These are phyloP conservation scores for Oryza australiensis DNA, from an alignment of 176 grass and related monocot genomes.

Conservation along the genomic window DNA sequence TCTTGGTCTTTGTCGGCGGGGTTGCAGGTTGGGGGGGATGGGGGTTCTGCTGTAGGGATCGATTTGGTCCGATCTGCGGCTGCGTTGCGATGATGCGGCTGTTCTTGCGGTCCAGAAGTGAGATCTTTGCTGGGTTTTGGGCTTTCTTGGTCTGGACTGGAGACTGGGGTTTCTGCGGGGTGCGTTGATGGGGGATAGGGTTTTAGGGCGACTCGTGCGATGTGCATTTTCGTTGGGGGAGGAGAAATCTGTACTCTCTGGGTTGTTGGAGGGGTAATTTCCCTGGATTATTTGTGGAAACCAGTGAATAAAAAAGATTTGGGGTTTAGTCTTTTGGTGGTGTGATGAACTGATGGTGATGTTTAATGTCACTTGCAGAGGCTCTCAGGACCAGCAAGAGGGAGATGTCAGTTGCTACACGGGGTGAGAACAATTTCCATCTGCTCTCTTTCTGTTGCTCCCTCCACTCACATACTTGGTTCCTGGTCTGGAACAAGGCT, in stretches of 20 bases:
- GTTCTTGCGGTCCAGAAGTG: background rate
- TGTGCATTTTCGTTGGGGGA: background rate
- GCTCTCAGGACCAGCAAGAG: conserved; percentile 94
- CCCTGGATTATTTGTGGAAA: background rate
- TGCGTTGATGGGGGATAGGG: conserved; percentile 4
- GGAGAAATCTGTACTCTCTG: background rate
- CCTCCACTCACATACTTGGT: background rate
- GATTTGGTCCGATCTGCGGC: background rate
- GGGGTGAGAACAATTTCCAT: conserved; percentile 54
- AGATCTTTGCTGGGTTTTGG: conserved; percentile 32
- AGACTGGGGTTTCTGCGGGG: background rate
- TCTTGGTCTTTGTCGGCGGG: background rate
- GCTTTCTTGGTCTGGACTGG: background rate
- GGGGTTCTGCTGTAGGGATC: background rate
- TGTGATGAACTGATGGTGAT: background rate
- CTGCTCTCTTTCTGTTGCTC: background rate
- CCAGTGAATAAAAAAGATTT: background rate
- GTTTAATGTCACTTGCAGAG: conserved; percentile 50
- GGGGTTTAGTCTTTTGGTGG: background rate
- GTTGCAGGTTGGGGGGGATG: background rate
- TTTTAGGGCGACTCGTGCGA: conserved; percentile 8
- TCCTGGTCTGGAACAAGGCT: conserved; percentile 25
- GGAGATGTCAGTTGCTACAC: conserved; percentile 82
- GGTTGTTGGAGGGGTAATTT: background rate
- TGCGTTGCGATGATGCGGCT: background rate